phyloP scores from a whole-genome alignment of 345 rosid species.

The Iberis pinnata region DNA sequence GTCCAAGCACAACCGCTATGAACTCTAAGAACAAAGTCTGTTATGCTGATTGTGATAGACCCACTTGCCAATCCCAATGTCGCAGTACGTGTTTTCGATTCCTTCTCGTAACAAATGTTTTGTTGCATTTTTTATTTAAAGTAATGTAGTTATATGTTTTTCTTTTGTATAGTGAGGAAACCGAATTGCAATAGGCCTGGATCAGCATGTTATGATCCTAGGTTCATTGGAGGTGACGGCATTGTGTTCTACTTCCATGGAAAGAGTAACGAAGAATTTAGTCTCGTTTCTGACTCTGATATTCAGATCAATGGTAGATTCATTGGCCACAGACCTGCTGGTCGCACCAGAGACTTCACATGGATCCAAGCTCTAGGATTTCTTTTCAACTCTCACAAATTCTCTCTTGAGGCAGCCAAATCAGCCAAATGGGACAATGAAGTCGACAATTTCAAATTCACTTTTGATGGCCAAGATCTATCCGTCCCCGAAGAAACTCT shows the following conservation, averaged over 20 bases:
- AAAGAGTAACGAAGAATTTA: slow-evolving; percentile 40
- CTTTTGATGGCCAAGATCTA: slow-evolving; percentile 41
- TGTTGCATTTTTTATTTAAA: neutral
- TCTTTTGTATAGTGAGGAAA: neutral
- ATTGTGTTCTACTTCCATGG: slow-evolving; percentile 46
- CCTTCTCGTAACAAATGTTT: neutral
- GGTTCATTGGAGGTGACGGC: slow-evolving; percentile 50
- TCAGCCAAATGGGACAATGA: slow-evolving; percentile 42
- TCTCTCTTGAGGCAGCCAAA: slow-evolving; percentile 49
- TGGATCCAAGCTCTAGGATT: slow-evolving; percentile 47
- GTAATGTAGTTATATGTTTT: neutral
- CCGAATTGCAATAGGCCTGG: slow-evolving; percentile 41
- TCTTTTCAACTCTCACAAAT: slow-evolving; percentile 33
- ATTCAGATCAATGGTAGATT: slow-evolving; percentile 42
- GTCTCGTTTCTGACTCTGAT: slow-evolving; percentile 39
- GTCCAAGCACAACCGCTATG: slow-evolving; percentile 25
- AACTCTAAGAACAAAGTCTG: slow-evolving; percentile 35
- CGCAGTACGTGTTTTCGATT: slow-evolving; percentile 20
- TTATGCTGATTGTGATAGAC: slow-evolving; percentile 33
- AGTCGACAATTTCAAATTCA: slow-evolving; percentile 45
- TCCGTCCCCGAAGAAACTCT: slow-evolving; percentile 33
- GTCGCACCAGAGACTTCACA: slow-evolving; percentile 40
- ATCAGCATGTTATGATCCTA: slow-evolving; percentile 43
- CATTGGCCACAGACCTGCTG: slow-evolving; percentile 43
- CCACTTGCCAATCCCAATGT: slow-evolving; percentile 35